A percentile compares a stretch with the other conserved stretches of the same genome.
These are phyloP conservation scores for Arctium minus DNA, from an alignment of 129 eudicot genomes.

Conservation along the genomic window DNA sequence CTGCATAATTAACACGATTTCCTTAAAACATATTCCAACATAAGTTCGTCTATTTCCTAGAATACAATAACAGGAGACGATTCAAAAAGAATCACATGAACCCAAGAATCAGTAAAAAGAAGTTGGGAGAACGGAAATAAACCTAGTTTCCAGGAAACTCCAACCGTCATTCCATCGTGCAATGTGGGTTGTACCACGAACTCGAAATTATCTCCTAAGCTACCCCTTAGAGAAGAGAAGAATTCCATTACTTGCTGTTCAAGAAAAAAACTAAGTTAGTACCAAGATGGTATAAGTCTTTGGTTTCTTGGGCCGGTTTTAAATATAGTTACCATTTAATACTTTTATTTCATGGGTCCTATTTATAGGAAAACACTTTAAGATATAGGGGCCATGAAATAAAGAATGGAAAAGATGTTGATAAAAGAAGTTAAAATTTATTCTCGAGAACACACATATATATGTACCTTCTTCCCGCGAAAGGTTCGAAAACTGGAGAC, in stretches of 20 bases:
- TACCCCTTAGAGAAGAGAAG: constrained; percentile 48
- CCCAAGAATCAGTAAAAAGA: not conserved
- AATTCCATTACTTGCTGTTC: constrained; percentile 64
- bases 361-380: not conserved
- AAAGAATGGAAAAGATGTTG: not conserved
- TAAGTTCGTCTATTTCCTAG: too few species aligned
- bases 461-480: constrained; percentile 57
- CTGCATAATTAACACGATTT: constrained; percentile 31
- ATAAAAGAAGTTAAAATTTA: not conserved
- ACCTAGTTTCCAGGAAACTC: constrained; percentile 79
- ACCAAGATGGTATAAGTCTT: not conserved
- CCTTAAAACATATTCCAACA: not conserved
- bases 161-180: constrained; percentile 74
- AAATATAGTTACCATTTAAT: not conserved
- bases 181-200: constrained; percentile 61
- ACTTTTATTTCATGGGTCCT: not conserved
- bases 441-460: not conserved
- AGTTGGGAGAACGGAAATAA: not conserved
- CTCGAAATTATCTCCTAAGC: constrained; percentile 48
- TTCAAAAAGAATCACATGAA: too few species aligned
- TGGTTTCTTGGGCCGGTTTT: not conserved
- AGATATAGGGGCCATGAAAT: not conserved
- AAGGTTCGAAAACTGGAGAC: constrained; percentile 45
- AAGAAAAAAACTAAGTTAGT: constrained; percentile 3
- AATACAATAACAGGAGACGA: not conserved